These are phyloP conservation scores for Chaetothyriales sp. DNA, from an alignment of 2,329 filamentous ascomycete genomes.

Conservation along the genomic window DNA sequence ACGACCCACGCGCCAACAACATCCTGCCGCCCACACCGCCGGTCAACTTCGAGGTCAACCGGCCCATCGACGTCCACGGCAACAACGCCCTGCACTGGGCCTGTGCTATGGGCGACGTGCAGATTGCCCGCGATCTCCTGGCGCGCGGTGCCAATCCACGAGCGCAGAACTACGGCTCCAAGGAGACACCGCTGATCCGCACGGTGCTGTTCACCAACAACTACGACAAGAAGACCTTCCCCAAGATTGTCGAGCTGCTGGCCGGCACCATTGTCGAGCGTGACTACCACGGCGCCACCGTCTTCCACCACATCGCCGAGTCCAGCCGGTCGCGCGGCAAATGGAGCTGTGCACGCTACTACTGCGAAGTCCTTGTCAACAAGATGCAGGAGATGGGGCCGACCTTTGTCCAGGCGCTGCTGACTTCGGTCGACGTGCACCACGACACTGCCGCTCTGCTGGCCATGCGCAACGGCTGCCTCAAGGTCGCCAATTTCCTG, in stretches of 20 bases:
- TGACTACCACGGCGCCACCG: conserved; percentile 69
- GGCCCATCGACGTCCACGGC: conserved; percentile 80
- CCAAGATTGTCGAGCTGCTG: conserved; percentile 66
- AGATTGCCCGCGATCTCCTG: conserved; percentile 77
- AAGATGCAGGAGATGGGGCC: conserved; percentile 66
- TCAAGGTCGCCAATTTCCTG: conserved; percentile 53
- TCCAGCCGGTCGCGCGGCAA: conserved; percentile 77
- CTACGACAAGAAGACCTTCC: conserved; percentile 83
- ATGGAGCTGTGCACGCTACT: conserved; percentile 80
- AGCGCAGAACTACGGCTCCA: conserved; percentile 55
- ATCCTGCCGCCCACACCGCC: conserved; percentile 59
- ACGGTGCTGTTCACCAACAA: conserved; percentile 95
- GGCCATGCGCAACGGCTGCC: conserved; percentile 72
- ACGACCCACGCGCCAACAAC: conserved; percentile 49
- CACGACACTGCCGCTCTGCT: conserved; percentile 86
- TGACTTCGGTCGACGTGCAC: conserved; percentile 70
- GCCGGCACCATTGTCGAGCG: conserved; percentile 64
- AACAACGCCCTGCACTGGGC: conserved; percentile 96
- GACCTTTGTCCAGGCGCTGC: conserved; percentile 57
- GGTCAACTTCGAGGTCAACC: conserved; percentile 71
- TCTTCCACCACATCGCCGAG: conserved; percentile 86
- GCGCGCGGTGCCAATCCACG: conserved; percentile 65
- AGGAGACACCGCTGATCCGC: conserved; percentile 87
- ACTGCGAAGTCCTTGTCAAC: conserved; percentile 80
- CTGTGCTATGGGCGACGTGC: conserved; percentile 88